Evolutionary conservation across 1,139 yeast genomes (phyloP), one percentile per base, ranked within the genome.

Genomic region (Diutina sp.): DNA sequence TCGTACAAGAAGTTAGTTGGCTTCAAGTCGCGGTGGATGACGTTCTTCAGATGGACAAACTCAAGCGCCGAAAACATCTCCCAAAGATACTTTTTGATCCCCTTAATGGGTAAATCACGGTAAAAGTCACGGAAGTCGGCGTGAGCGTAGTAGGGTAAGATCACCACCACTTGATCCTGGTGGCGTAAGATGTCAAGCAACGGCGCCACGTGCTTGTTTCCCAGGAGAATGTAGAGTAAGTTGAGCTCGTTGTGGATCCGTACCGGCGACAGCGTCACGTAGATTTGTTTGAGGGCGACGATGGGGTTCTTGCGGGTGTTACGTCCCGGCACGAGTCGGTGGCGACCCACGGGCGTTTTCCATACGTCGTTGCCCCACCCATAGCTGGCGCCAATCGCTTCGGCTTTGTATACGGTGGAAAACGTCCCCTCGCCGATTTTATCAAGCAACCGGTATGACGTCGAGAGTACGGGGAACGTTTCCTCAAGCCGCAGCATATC

Each of bases 391-490:
- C 73, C 72, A 55, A 84, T 67, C 58, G 91, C 96, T 60, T 84
- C 84, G 0, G 98, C 97, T 66, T 87, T 87, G 74, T 90, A 93
- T 4, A 93, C 97, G 1, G 90, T 82, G 28, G 96, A 87, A 65
- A 90, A 90, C 0, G 98, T 90, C 30, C 98, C 97, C 67, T 91
- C 97, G 12, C 99, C 99, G 61, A 91, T 88, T 66, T 91, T 88
- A 63, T 89, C 95, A 45, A 88, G 71, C 29, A 93, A 72, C 50
- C 83, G 74, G 65, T 87, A 91, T 55, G 82, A 78, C 35, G 74
- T 71, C 1, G 82, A 71, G 53, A 91, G 73, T 0, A 78, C 78
- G 2, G 85, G 85, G 65, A 91, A 90, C 45, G 85, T 76, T 52
- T 73, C 76, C 60, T 82, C 84, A 41, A 91, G 75, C 58, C 76